Evolutionary conservation across 129 eudicot genomes (phyloP).

Genomic region (Gnaphalium uliginosum): DNA sequence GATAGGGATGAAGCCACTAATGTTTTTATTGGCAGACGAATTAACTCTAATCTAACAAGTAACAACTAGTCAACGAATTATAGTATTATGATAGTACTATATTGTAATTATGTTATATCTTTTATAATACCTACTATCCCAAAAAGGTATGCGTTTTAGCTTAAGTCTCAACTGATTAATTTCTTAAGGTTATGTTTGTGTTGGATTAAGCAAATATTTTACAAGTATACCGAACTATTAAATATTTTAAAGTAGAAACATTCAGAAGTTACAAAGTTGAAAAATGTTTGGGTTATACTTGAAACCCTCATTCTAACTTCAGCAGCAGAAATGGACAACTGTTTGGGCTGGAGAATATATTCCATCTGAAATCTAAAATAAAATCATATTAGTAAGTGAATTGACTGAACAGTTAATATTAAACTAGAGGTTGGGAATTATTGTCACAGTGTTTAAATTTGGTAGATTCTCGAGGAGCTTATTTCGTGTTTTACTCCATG

Average conservation of each 20-base stretch:
- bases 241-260: background rate
- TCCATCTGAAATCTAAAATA: background rate
- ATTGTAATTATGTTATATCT: background rate
- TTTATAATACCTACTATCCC: background rate
- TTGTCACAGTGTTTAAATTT: background rate
- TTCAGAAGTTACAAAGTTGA: background rate
- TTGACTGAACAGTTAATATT: background rate
- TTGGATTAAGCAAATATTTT: conserved; percentile 9
- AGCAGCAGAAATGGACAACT: background rate
- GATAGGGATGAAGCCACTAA: background rate
- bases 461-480: background rate
- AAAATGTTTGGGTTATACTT: too few relatives aligned
- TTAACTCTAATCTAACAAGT: background rate
- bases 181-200: conserved; percentile 11
- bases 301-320: background rate
- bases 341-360: conserved; percentile 4
- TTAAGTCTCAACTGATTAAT: background rate
- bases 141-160: background rate
- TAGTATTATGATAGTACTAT: background rate
- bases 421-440: conserved; percentile 1
- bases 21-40: background rate
- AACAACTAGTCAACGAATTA: background rate
- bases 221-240: background rate
- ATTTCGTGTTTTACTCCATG: conserved; percentile 4
- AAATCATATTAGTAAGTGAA: background rate